Evolutionary conservation across 2,329 filamentous ascomycete genomes (phyloP).

Genomic region (Colletotrichum eleusines): DNA sequence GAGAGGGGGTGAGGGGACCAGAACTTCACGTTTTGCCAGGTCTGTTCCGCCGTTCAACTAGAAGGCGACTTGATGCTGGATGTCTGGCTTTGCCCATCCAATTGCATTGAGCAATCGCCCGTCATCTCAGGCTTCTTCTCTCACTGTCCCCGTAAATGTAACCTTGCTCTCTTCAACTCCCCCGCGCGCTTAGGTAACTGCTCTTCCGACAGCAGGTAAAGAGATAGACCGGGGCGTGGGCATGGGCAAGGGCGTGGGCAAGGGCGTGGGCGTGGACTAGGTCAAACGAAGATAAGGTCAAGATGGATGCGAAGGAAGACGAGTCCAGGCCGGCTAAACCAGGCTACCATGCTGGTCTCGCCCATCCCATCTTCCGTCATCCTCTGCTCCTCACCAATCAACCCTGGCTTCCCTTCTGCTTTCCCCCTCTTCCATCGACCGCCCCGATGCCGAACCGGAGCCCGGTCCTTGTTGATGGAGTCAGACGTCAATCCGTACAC

Average conservation of each 20-base stretch:
- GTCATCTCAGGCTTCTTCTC: background rate
- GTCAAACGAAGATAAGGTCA: constrained; percentile 3
- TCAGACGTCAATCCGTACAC: background rate
- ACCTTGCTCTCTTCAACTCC: constrained; percentile 4
- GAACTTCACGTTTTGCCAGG: background rate
- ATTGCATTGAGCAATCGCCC: constrained; percentile 3
- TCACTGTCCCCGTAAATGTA: background rate
- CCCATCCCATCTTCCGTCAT: constrained; percentile 29
- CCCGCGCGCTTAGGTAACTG: constrained; percentile 17
- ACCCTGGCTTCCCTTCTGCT: constrained; percentile 5
- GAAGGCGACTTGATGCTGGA: background rate
- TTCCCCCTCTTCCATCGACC: background rate
- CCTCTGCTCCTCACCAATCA: background rate
- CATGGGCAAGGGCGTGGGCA: background rate
- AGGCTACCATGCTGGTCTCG: constrained; percentile 23
- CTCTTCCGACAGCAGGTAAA: constrained; percentile 4
- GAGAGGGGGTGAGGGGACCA: background rate
- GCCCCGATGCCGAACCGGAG: constrained; percentile 4
- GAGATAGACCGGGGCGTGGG: background rate
- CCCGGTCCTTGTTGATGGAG: constrained; percentile 9
- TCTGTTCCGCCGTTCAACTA: background rate
- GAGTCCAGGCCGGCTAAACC: background rate
- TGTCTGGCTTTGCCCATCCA: background rate
- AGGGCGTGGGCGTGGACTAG: background rate
- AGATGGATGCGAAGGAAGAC: background rate